Percentiles rank a stretch among this genome's conserved stretches.
phyloP scores from a whole-genome alignment of 2,329 filamentous ascomycete species.

The Tolypocladium ophioglossoides region DNA sequence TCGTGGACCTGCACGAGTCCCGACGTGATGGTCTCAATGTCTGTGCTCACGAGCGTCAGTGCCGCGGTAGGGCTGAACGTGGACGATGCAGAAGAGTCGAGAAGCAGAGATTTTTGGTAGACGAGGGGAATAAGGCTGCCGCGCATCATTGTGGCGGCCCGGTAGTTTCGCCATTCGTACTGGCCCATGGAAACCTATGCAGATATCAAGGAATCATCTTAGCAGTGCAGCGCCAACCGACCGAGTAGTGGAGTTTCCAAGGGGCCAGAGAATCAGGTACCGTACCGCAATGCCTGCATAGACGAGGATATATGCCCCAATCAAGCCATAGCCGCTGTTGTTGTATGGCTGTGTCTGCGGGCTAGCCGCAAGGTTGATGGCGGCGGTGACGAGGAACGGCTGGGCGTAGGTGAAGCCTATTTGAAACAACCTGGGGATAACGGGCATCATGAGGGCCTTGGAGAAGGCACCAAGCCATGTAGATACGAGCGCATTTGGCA shows the following conservation, averaged over 20 bases:
- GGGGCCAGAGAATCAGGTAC: neutral
- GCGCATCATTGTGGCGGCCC: constrained; percentile 14
- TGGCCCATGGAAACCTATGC: constrained; percentile 11
- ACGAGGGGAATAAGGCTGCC: constrained; percentile 15
- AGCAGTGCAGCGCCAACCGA: neutral
- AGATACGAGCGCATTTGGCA: constrained; percentile 5
- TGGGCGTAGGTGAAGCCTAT: constrained; percentile 16
- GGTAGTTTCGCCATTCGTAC: constrained; percentile 12
- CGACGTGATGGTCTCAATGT: constrained; percentile 14
- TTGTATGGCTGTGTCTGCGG: constrained; percentile 9
- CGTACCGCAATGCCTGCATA: constrained; percentile 14
- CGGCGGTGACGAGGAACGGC: constrained; percentile 14
- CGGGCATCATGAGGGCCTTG: constrained; percentile 4
- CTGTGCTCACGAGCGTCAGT: constrained; percentile 16
- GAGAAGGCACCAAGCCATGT: constrained; percentile 5
- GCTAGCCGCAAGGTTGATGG: constrained; percentile 8
- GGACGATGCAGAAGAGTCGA: constrained; percentile 5
- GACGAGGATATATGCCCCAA: constrained; percentile 15
- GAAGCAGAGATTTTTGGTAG: constrained; percentile 13
- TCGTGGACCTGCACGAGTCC: constrained; percentile 10
- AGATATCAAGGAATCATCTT: neutral
- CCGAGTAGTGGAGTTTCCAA: neutral
- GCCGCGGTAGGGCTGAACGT: constrained; percentile 9
- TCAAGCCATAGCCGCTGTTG: constrained; percentile 14
- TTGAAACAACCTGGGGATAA: constrained; percentile 10